Base-by-base conservation (phyloP, 768 basidiomycete genomes). In the Mycena rosella region DNA sequence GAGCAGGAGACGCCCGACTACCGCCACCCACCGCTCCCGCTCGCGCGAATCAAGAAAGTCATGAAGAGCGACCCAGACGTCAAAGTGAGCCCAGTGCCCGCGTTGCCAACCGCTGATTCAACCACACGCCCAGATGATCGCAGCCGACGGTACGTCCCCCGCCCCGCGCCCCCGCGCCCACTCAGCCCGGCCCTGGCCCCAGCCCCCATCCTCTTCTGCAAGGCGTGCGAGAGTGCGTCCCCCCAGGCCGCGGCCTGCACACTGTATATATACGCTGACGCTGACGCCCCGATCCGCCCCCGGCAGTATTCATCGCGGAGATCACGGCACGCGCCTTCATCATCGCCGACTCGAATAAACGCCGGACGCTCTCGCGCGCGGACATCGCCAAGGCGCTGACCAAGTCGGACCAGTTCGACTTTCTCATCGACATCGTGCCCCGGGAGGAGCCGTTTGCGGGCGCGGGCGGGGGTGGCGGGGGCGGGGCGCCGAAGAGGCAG, bases 61-160 rank as follows among this genome's bases (percentile, higher is more conserved):
- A 98, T 98, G 95, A 98, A 99, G 85, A 96, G 93, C 78, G 96
- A 96, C 81, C 94, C 95, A 4, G 95, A 96, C 73, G 95, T 98
- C 70, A 96, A 96, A 88, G 96, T 97, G 76, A 75, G 89, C 14
- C 42, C 3, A 11, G 38, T 76, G 49, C 24, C 34, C 38, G 36
- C 38, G 36, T 40, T 38, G 36, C 52, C 54, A 53, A 44, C 68
- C 59, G 60, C 29, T 67, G 44, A 59, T 63, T 36, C 56, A 14
- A 57, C 61, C 44, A 52, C n/a, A n/a, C n/a, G n/a, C n/a, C n/a
- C 34, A 96, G 96, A 99, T 99, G 97, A 99, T 99, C 73, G 96
- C 97, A 59, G 95, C 96, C 64, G 97, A 99, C 79, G 94, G 94
- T 94, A 76, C 65, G 84, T 75, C 52, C 45, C 49, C 40, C 64